phyloP scores from a whole-genome alignment of 2,329 filamentous ascomycete genomes.

The Aureobasidium namibiae region DNA sequence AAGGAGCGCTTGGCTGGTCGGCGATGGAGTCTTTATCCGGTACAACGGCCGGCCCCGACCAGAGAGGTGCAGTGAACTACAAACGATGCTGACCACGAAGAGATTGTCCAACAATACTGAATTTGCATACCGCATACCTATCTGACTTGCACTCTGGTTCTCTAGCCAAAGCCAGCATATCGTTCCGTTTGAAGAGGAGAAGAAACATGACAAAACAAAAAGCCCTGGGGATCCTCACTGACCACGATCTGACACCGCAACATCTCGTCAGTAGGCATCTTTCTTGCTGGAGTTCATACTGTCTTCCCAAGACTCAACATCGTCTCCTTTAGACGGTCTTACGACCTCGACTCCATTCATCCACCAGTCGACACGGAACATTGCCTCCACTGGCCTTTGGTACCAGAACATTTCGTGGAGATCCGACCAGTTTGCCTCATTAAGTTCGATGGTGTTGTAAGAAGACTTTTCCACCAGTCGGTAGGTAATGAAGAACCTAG shows the following conservation, averaged over 20 bases:
- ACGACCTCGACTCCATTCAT: not conserved
- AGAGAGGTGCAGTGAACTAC: not conserved
- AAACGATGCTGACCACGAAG: not conserved
- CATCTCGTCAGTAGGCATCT: not conserved
- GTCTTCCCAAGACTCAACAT: not conserved
- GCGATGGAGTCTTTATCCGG: not conserved
- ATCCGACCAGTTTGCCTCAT: not conserved
- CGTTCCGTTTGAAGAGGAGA: not conserved
- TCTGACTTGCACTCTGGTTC: not conserved
- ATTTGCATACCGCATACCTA: not conserved
- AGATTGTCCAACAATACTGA: not conserved
- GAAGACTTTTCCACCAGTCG: not conserved
- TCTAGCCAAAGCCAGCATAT: not conserved
- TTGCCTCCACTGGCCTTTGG: not conserved
- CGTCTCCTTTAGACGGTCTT: not conserved
- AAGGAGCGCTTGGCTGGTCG: conserved; percentile 1
- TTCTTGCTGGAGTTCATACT: too few species aligned
- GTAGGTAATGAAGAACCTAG: not conserved
- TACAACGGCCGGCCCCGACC: conserved; percentile 4
- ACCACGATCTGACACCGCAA: not conserved
- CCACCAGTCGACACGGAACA: not conserved
- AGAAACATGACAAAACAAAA: not conserved
- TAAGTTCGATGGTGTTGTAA: not conserved
- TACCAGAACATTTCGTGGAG: not conserved
- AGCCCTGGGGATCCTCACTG: not conserved